A percentile compares a stretch with the other conserved stretches of the same genome.
phyloP scores from a whole-genome alignment of 2,329 filamentous ascomycete genomes.

The Capronia epimyces region DNA sequence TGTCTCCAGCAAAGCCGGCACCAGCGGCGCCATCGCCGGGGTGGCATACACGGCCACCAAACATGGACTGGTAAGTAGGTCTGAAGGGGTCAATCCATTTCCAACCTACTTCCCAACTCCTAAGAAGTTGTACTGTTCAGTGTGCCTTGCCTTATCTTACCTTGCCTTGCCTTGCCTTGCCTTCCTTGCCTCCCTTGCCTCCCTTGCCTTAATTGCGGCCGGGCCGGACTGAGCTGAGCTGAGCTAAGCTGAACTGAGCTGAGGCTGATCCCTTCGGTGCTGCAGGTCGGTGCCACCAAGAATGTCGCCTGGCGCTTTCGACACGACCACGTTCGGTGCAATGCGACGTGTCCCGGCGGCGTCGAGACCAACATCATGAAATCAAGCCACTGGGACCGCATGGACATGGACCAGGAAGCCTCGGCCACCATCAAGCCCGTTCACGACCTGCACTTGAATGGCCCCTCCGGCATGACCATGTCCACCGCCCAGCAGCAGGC shows the following conservation, averaged over 20 bases:
- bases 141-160: too few species aligned
- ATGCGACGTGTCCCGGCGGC: conserved; percentile 2
- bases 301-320: conserved; percentile 1
- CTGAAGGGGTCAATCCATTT: background rate
- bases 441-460: background rate
- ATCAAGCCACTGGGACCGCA: background rate
- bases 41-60: conserved; percentile 1
- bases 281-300: conserved; percentile 2
- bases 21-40: background rate
- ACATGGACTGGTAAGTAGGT: conserved; percentile 2
- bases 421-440: background rate
- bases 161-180: too few species aligned
- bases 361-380: background rate
- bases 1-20: background rate
- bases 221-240: too few species aligned
- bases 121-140: too few species aligned
- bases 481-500: background rate
- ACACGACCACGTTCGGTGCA: conserved; percentile 2
- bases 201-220: too few species aligned
- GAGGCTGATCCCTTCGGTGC: background rate
- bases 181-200: too few species aligned
- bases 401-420: conserved; percentile 1
- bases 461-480: background rate
- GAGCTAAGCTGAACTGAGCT: too few species aligned
- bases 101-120: too few species aligned